Evolutionary conservation across 768 basidiomycete genomes (phyloP), one percentile per base, ranked within the genome.

Genomic region (Russula brevipes): DNA sequence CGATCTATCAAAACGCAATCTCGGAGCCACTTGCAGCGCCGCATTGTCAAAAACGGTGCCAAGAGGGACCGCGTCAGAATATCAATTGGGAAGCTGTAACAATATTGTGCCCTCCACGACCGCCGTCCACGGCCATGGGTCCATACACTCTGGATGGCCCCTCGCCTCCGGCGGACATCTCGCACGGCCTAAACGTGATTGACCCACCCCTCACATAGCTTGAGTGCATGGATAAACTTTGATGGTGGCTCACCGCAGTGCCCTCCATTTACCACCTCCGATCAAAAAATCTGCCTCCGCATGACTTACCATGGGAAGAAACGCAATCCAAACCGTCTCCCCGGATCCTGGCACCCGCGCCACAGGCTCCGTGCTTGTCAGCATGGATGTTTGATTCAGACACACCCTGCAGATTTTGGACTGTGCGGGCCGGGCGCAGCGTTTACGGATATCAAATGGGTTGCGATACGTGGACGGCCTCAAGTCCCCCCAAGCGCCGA

Each of bases 161-260:
- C 5, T 19, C 52, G n/a, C 16, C n/a, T 35, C 14, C 8, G 16
- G 38, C 12, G 41, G 1, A 42, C 30, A 44, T 35, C 50, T 24
- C 24, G 24, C 24, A 24, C 24, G 24, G 24, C 24, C 36, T 35
- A n/a, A 59, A 14, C 14, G 9, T 10, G 16, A 16, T 19, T 51
- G 5, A 17, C 36, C 31, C 24, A 50, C 3, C 12, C 17, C 50
- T 24, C 41, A 42, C 50, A 50, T 42, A 42, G 44, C n/a, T 19
- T 46, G 33, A 8, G 41, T 17, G 14, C 38, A 8, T 31, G 17
- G 33, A 51, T 57, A 19, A 52, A 39, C 36, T 57, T 46, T 62
- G 55, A 62, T 57, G 50, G 55, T 51, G 42, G 35, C 50, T 17
- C 30, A 52, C 42, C 49, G 24, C 44, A 57, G 33, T 33, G n/a